Conservation (phyloP, 495 filamentous ascomycete genomes). For the Hypoxylon fragiforme region DNA sequence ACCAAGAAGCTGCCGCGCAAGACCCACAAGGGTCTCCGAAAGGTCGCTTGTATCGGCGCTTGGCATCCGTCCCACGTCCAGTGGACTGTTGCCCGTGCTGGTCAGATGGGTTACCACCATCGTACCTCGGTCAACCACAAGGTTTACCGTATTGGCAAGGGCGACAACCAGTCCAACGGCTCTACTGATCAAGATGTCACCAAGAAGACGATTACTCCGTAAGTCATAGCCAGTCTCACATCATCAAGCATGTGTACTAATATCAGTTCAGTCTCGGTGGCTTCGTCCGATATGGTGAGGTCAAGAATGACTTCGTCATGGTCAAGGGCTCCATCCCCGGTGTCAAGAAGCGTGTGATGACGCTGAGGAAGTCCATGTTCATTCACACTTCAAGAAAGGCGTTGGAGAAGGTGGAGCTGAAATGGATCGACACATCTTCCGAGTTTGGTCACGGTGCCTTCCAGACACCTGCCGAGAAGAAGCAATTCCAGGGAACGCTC, state of each 20-base stretch:
- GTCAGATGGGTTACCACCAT: conserved; percentile 99
- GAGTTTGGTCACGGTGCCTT: conserved; percentile 99
- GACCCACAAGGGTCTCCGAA: conserved; percentile 99
- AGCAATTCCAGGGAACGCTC: conserved; percentile 89
- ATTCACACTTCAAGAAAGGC: conserved; percentile 91
- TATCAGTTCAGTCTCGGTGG: conserved; percentile 79
- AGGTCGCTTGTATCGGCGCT: conserved; percentile 99
- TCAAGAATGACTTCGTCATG: conserved; percentile 99
- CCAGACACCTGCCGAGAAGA: conserved; percentile 98
- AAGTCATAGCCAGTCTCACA: conserved; percentile 54
- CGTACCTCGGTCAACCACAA: conserved; percentile 99
- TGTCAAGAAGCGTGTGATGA: conserved; percentile 99
- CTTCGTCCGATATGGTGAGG: conserved; percentile 97
- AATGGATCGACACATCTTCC: conserved; percentile 99
- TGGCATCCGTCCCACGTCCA: conserved; percentile 99
- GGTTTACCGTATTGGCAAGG: conserved; percentile 98
- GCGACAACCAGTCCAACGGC: conserved; percentile 82
- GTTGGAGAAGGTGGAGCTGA: conserved; percentile 98
- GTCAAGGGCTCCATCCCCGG: conserved; percentile 97
- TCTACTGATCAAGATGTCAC: conserved; percentile 94
- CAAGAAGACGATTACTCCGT: conserved; percentile 99
- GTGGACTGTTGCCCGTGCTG: conserved; percentile 99
- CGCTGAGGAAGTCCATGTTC: conserved; percentile 99
- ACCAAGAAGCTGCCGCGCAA: conserved; percentile 99
- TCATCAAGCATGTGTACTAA: conserved; percentile 15